A percentile compares a stretch with the other conserved stretches of the same genome.
Conservation (phyloP, 2,329 filamentous ascomycete species). For the Graphilbum sp. region DNA sequence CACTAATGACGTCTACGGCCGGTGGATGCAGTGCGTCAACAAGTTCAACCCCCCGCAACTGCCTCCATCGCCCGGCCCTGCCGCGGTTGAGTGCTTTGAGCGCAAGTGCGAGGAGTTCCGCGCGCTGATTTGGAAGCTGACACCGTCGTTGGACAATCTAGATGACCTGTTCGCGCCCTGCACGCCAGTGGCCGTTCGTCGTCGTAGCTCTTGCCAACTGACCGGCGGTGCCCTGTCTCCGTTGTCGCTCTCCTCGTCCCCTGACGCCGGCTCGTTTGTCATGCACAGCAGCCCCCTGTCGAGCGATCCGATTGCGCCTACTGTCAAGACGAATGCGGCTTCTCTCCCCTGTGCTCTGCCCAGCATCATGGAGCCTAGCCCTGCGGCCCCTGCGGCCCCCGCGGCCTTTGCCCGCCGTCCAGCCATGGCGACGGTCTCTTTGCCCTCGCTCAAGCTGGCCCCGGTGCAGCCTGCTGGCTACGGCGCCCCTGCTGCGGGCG, state of each 20-base stretch:
- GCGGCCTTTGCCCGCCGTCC: slow-evolving; percentile 31
- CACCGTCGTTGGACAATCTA: slow-evolving; percentile 41
- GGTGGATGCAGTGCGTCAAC: slow-evolving; percentile 86
- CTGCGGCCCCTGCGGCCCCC: slow-evolving; percentile 21
- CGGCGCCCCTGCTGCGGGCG: slow-evolving; percentile 44
- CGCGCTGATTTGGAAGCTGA: slow-evolving; percentile 37
- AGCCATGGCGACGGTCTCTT: slow-evolving; percentile 23
- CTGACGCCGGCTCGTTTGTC: slow-evolving; percentile 1
- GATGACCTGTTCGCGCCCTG: slow-evolving; percentile 28
- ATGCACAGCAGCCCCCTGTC: not conserved
- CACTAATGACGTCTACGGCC: slow-evolving; percentile 71
- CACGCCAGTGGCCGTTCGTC: slow-evolving; percentile 11
- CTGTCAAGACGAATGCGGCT: no score
- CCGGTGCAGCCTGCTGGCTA: slow-evolving; percentile 35
- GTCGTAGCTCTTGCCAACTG: slow-evolving; percentile 6
- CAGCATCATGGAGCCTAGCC: slow-evolving; percentile 31
- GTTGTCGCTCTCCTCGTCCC: slow-evolving; percentile 7
- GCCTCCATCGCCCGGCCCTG: slow-evolving; percentile 27
- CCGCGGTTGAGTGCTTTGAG: slow-evolving; percentile 18
- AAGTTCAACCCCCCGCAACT: slow-evolving; percentile 58
- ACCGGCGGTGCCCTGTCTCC: slow-evolving; percentile 4
- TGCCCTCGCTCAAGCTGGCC: slow-evolving; percentile 43
- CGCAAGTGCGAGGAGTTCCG: slow-evolving; percentile 40
- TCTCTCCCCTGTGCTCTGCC: slow-evolving; percentile 20
- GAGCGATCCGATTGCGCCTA: slow-evolving; percentile 19